phyloP scores from a whole-genome alignment of 1,139 yeast species.

The Saccharomycopsis crataegensis region DNA sequence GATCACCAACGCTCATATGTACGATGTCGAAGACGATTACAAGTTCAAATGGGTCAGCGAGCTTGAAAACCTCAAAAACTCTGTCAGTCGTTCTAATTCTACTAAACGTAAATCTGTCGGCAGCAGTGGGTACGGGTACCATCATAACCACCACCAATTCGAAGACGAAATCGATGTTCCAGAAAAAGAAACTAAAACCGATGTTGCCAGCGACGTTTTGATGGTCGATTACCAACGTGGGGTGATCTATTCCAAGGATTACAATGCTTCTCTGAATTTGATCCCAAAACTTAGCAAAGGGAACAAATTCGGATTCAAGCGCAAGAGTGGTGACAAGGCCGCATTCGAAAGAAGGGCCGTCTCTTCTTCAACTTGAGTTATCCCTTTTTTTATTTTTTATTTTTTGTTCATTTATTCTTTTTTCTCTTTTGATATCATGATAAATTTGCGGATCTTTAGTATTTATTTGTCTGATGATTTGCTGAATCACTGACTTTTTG shows the following conservation, averaged over 20 bases:
- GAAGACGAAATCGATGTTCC: conserved; percentile 5
- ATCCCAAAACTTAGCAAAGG: conserved; percentile 10
- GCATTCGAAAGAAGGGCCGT: conserved; percentile 10
- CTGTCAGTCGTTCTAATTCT: neutral
- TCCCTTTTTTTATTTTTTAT: neutral
- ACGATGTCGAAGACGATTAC: conserved; percentile 2
- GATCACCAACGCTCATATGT: conserved; percentile 1
- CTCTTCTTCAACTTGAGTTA: neutral
- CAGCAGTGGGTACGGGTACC: neutral
- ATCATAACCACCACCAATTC: too few species aligned
- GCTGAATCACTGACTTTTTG: neutral
- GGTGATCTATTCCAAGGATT: conserved; percentile 16
- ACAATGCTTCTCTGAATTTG: conserved; percentile 11
- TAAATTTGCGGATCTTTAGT: too few species aligned
- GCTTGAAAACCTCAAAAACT: neutral
- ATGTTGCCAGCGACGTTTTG: conserved; percentile 13
- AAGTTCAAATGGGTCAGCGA: conserved; percentile 11
- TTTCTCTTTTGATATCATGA: neutral
- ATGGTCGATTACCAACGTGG: conserved; percentile 18
- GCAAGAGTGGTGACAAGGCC: conserved; percentile 10
- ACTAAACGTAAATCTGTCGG: neutral
- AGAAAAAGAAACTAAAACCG: conserved; percentile 10
- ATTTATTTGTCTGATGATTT: neutral
- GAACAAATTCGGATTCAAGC: conserved; percentile 14
- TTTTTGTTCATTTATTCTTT: neutral